A percentile compares a stretch with the other conserved stretches of the same genome.
These are phyloP conservation scores for Monosporascus sp. DNA, from an alignment of 2,329 filamentous ascomycete species.

Conservation along the genomic window DNA sequence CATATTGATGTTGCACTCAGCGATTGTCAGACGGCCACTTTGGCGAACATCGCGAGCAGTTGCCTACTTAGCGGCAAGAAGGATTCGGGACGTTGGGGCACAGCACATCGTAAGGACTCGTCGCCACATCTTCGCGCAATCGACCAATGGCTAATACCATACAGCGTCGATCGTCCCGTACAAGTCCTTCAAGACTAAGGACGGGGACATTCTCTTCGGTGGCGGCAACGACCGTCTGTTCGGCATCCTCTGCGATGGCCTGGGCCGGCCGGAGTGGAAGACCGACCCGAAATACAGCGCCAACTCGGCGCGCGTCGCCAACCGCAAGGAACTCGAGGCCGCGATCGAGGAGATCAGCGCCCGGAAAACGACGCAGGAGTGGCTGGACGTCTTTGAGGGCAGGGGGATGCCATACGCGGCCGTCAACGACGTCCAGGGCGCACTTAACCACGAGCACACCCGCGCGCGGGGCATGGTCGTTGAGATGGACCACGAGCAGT, in stretches of 20 bases:
- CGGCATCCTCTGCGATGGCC: conserved; percentile 55
- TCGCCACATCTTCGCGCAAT: not conserved
- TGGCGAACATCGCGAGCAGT: conserved; percentile 94
- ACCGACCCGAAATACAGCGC: conserved; percentile 53
- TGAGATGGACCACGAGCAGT: conserved; percentile 75
- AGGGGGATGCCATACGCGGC: conserved; percentile 91
- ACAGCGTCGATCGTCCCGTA: conserved; percentile 95
- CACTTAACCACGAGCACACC: conserved; percentile 81
- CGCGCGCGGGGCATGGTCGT: conserved; percentile 83
- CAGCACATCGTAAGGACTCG: conserved; percentile 69
- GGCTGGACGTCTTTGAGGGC: conserved; percentile 83
- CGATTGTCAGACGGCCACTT: conserved; percentile 89
- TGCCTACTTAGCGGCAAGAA: conserved; percentile 82
- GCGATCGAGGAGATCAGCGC: conserved; percentile 72
- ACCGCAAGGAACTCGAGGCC: conserved; percentile 72
- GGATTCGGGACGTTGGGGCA: conserved; percentile 90
- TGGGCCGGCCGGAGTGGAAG: conserved; percentile 56
- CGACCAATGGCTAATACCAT: conserved; percentile 3
- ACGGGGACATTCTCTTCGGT: conserved; percentile 66
- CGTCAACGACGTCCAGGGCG: conserved; percentile 85
- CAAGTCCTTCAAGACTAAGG: conserved; percentile 70
- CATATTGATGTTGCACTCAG: conserved; percentile 88
- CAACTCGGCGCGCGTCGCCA: conserved; percentile 59
- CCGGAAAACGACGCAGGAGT: conserved; percentile 78
- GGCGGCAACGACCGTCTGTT: conserved; percentile 70